Evolutionary conservation across 441 rosid species (phyloP).

Genomic region (Corymbia citriodora): DNA sequence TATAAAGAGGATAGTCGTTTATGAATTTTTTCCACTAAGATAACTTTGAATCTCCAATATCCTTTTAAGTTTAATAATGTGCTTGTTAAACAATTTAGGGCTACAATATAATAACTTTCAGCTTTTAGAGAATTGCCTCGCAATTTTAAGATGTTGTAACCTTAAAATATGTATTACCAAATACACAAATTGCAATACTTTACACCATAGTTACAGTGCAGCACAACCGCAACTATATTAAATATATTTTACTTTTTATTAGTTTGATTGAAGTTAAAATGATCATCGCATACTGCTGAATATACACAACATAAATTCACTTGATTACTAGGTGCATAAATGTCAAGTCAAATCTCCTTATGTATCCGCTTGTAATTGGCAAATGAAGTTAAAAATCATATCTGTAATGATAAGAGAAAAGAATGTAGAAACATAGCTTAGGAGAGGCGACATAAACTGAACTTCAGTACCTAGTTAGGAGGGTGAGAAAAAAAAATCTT

Average conservation of each 20-base stretch:
- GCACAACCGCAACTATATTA: background rate
- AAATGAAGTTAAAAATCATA: background rate
- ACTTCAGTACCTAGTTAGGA: fast-evolving
- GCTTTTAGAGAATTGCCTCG: background rate
- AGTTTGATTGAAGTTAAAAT: background rate
- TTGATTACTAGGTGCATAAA: background rate
- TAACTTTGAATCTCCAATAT: background rate
- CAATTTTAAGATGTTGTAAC: background rate
- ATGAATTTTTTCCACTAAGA: background rate
- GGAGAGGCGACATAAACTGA: background rate
- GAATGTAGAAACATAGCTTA: background rate
- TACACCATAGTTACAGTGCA: background rate
- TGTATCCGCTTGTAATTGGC: background rate
- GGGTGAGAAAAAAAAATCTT: background rate
- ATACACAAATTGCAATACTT: background rate
- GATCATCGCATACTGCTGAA: fast-evolving
- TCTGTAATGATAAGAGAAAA: background rate
- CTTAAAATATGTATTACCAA: background rate
- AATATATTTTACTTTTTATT: background rate
- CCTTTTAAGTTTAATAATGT: background rate
- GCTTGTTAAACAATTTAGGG: background rate
- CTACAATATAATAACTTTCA: background rate
- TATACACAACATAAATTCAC: background rate
- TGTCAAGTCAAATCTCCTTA: background rate
- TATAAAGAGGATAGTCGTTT: background rate